Conservation (phyloP, 768 basidiomycete genomes). For the Strobilomyces echinocephalus region DNA sequence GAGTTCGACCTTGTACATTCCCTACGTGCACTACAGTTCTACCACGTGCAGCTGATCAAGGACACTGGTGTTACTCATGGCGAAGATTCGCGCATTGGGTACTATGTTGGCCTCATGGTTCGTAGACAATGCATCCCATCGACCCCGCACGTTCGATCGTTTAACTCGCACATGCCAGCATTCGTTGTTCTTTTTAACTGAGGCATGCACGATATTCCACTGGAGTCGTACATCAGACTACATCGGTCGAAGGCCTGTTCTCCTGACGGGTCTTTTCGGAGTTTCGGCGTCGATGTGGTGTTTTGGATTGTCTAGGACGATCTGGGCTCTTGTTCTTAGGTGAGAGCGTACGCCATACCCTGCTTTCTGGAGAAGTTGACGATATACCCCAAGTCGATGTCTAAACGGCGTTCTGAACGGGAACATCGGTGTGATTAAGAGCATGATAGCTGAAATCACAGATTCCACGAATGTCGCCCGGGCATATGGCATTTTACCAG, state of each 20-base stretch:
- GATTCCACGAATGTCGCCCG: slow-evolving; percentile 28
- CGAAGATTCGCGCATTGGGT: slow-evolving; percentile 21
- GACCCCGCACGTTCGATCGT: neutral
- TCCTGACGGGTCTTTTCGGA: slow-evolving; percentile 42
- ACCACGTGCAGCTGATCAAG: slow-evolving; percentile 8
- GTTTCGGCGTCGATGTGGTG: slow-evolving; percentile 43
- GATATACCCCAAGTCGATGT: slow-evolving; percentile 32
- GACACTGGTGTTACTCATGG: too few species aligned
- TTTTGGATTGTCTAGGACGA: slow-evolving; percentile 46
- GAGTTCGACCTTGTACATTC: slow-evolving; percentile 9
- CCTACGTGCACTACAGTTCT: slow-evolving; percentile 8
- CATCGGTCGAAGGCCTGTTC: slow-evolving; percentile 46
- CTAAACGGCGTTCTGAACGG: slow-evolving; percentile 50
- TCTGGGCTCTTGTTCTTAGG: slow-evolving; percentile 43
- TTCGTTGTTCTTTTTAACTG: slow-evolving; percentile 46
- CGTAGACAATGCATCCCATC: slow-evolving; percentile 8
- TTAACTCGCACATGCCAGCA: slow-evolving; percentile 27
- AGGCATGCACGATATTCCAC: slow-evolving; percentile 43
- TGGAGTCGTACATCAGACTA: slow-evolving; percentile 49
- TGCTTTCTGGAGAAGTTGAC: neutral
- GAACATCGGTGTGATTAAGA: slow-evolving; percentile 50
- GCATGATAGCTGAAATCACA: slow-evolving; percentile 42
- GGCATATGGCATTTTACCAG: slow-evolving; percentile 58
- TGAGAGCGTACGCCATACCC: slow-evolving; percentile 1
- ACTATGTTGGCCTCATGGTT: slow-evolving; percentile 40